Evolutionary conservation across 2,329 filamentous ascomycete genomes (phyloP), one percentile per base, ranked within the genome.

Genomic region (Xylaria sp.): DNA sequence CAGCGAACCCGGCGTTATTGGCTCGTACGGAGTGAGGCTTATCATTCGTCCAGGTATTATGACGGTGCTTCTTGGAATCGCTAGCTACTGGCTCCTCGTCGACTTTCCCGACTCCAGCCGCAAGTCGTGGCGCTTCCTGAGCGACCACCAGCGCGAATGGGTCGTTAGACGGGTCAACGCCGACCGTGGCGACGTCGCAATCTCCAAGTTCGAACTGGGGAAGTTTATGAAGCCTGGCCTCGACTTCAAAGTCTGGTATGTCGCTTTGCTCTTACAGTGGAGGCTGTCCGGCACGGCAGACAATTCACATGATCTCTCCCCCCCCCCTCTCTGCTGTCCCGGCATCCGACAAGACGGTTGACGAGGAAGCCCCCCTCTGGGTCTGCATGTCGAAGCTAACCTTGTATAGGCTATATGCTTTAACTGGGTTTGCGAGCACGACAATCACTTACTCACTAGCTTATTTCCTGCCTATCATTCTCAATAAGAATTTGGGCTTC

Each of bases 401-500:
- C 68, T 34, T 5, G 13, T 2, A 20, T 52, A 89, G 86, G 86
- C 77, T 71, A 0, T 88, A 85, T 62, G 83, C 78, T 50, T 62
- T 85, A 61, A 77, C 86, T 62, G 83, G 82, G 66, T 84, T 85
- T 74, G 84, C 83, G 70, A 82, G 83, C 1, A 91, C 89, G 0
- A 89, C 88, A 9, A 82, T 90, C 46, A 81, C 81, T 1, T 94
- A 94, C 68, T 85, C 89, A 0, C 81, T 94, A 7, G 87, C 89
- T 2, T 93, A 89, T 71, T 93, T 92, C 67, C 73, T 92, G 3
- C 90, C 90, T 6, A 83, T 92, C 64, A 90, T 94, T 63, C 82
- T 95, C 13, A 71, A 76, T 45, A 63, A 63, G 34, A 80, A 76
- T 69, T 82, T 92, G 76, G 81, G 83, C 13, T 92, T 90, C 75